Evolutionary conservation across 225 moss, liverwort and hornwort genomes (phyloP).

Genomic region (Sphagnum contortum): DNA sequence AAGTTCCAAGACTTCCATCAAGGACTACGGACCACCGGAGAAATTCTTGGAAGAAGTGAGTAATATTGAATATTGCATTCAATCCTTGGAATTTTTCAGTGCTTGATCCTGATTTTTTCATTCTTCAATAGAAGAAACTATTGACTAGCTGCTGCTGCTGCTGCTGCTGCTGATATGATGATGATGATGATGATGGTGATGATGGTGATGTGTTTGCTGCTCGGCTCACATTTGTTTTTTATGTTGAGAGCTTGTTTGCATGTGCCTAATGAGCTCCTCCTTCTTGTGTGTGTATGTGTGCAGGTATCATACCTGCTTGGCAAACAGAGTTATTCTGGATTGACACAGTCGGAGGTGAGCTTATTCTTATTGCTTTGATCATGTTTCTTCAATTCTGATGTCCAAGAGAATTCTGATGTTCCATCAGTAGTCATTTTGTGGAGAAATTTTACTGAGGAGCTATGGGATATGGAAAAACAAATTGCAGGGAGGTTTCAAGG

Average conservation of each 20-base stretch:
- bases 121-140: too few relatives aligned
- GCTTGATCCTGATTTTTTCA: too few relatives aligned
- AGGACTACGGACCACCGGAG: conserved; percentile 76
- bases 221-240: too few relatives aligned
- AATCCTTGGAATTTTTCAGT: too few relatives aligned
- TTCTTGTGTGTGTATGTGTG: not conserved
- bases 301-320: conserved; percentile 78
- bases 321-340: conserved; percentile 61
- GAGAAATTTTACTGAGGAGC: not conserved
- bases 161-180: too few relatives aligned
- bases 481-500: conserved; percentile 59
- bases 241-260: too few relatives aligned
- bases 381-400: not conserved
- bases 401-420: too few relatives aligned
- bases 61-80: not conserved
- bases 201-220: too few relatives aligned
- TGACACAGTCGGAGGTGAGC: conserved; percentile 63
- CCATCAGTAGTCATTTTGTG: not conserved
- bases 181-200: too few relatives aligned
- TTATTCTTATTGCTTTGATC: not conserved
- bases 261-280: too few relatives aligned
- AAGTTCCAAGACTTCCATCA: conserved; percentile 52
- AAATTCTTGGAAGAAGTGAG: conserved; percentile 65
- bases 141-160: too few relatives aligned
- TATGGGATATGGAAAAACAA: not conserved